These are phyloP conservation scores for Mycena floridula DNA, from an alignment of 768 basidiomycete species.

Conservation along the genomic window DNA sequence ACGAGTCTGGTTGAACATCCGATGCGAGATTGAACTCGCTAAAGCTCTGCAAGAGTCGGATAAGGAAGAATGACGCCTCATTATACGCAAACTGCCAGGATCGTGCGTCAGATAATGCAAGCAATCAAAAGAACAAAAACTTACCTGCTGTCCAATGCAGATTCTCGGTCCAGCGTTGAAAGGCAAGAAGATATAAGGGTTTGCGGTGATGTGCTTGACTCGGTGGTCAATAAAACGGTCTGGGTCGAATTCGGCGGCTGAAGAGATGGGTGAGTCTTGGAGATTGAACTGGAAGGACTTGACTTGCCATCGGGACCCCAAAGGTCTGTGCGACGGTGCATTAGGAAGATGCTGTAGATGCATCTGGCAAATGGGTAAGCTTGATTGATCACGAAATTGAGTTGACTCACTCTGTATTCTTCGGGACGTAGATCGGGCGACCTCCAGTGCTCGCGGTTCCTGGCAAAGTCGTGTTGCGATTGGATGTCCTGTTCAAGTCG, in stretches of 20 bases:
- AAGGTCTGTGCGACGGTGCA: constrained; percentile 32
- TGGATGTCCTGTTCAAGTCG: not conserved
- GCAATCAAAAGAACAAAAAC: constrained; percentile 2
- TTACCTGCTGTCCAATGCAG: constrained; percentile 16
- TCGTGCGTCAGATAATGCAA: not conserved
- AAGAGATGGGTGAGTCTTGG: not conserved
- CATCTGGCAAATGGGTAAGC: not conserved
- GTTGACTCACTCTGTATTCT: not conserved
- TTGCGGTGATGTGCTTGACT: not conserved
- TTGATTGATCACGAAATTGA: not conserved
- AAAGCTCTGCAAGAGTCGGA: constrained; percentile 35
- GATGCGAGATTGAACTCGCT: constrained; percentile 22
- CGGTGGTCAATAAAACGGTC: constrained; percentile 1
- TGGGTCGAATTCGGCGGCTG: constrained; percentile 17
- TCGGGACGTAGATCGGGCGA: constrained; percentile 3
- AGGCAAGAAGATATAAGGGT: constrained; percentile 2
- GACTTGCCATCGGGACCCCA: constrained; percentile 27
- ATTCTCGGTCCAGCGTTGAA: constrained; percentile 22
- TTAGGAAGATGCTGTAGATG: constrained; percentile 9
- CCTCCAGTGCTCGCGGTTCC: constrained; percentile 1
- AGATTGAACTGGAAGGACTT: not conserved
- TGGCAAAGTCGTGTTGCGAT: not conserved
- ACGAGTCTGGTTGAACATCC: constrained; percentile 22
- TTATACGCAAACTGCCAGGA: constrained; percentile 35
- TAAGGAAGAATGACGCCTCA: constrained; percentile 37